Conservation (phyloP, 345 rosid genomes). For the Salix viminalis region DNA sequence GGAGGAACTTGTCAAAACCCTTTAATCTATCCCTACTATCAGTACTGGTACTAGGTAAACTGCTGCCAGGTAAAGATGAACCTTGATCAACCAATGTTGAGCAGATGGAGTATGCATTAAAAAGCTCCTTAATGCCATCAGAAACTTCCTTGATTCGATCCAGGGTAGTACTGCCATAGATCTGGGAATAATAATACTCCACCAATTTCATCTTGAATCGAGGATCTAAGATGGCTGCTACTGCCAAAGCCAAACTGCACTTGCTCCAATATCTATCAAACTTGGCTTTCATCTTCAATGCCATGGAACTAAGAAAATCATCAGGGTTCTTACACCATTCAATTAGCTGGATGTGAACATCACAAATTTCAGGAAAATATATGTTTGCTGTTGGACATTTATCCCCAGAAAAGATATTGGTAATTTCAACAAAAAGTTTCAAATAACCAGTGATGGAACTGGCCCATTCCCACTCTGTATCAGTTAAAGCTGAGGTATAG, state of each 20-base stretch:
- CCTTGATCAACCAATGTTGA: conserved; percentile 71
- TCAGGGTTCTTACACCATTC: conserved; percentile 88
- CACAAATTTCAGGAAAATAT: conserved; percentile 81
- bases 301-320: conserved; percentile 55
- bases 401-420: conserved; percentile 46
- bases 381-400: conserved; percentile 76
- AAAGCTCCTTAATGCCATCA: conserved; percentile 76
- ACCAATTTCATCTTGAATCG: conserved; percentile 92
- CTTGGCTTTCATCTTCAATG: conserved; percentile 69
- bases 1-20: conserved; percentile 89
- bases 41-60: conserved; percentile 49
- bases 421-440: conserved; percentile 58
- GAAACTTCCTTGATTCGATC: conserved; percentile 81
- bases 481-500: conserved; percentile 51
- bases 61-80: conserved; percentile 67
- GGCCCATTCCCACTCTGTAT: conserved; percentile 79
- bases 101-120: conserved; percentile 74
- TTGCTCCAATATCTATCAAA: conserved; percentile 87
- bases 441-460: conserved; percentile 53
- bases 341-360: conserved; percentile 74
- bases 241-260: conserved; percentile 79
- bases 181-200: conserved; percentile 88
- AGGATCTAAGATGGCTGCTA: conserved; percentile 89
- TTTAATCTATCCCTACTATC: conserved; percentile 69
- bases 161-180: conserved; percentile 82